Percentiles rank a stretch among this genome's conserved stretches.
These are phyloP conservation scores for Phytophthora parvispora DNA, from an alignment of 352 stramenopile genomes.

Conservation along the genomic window DNA sequence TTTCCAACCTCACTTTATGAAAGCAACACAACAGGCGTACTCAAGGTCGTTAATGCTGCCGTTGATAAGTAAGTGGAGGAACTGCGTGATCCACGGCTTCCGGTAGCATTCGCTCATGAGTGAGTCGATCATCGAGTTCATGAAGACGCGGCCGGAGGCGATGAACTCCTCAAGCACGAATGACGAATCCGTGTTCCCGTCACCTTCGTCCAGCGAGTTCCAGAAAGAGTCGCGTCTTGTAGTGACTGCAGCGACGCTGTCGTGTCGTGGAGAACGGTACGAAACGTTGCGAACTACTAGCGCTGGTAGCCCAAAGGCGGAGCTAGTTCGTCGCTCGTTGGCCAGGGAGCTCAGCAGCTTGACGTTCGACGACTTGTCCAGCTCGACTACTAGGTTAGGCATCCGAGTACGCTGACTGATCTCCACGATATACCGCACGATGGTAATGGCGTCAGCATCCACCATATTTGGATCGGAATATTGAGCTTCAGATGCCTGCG, in stretches of 20 bases:
- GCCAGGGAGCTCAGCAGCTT: conserved; percentile 80
- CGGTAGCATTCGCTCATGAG: conserved; percentile 86
- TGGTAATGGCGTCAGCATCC: conserved; percentile 85
- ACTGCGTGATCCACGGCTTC: conserved; percentile 79
- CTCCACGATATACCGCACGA: conserved; percentile 85
- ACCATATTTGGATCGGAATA: conserved; percentile 88
- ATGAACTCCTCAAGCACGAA: conserved; percentile 82
- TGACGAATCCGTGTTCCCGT: conserved; percentile 38
- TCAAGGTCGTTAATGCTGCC: conserved; percentile 63
- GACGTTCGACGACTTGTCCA: conserved; percentile 81
- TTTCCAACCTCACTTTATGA: conserved; percentile 4
- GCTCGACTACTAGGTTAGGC: conserved; percentile 80
- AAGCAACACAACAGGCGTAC: conserved; percentile 45
- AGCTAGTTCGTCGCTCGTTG: conserved; percentile 56
- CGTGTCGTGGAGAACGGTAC: conserved; percentile 54
- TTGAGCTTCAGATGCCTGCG: conserved; percentile 47
- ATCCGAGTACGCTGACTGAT: conserved; percentile 73
- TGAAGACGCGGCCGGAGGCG: conserved; percentile 75
- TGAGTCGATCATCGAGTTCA: conserved; percentile 78
- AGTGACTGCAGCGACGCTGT: conserved; percentile 10
- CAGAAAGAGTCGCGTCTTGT: conserved; percentile 58
- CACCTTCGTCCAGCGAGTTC: conserved; percentile 45
- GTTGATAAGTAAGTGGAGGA: conserved; percentile 74
- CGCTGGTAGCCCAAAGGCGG: conserved; percentile 47
- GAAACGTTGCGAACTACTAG: conserved; percentile 53